Conservation (phyloP, 768 basidiomycete genomes). For the Pilatotrama ljubarskyi region DNA sequence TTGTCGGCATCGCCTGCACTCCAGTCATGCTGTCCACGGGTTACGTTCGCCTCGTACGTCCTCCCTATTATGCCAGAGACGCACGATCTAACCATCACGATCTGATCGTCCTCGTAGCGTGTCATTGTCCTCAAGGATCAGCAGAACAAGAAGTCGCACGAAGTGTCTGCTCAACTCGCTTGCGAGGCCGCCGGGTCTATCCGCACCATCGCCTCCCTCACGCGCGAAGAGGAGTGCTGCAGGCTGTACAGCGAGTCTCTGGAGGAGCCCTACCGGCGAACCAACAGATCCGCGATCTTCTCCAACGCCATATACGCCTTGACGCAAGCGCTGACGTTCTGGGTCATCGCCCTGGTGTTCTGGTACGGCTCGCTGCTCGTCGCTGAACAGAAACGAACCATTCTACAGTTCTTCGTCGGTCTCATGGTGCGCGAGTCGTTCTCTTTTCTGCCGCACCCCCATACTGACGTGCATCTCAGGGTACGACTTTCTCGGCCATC, state of each 20-base stretch:
- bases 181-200: constrained; percentile 91
- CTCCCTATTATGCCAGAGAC: background rate
- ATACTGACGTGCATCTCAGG: constrained; percentile 37
- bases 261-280: constrained; percentile 64
- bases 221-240: constrained; percentile 79
- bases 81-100: background rate
- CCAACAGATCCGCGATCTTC: constrained; percentile 63
- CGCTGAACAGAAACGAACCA: constrained; percentile 50
- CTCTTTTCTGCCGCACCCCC: background rate
- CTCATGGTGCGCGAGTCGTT: constrained; percentile 58
- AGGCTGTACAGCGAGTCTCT: constrained; percentile 65
- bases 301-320: constrained; percentile 67
- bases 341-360: constrained; percentile 80
- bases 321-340: constrained; percentile 76
- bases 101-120: constrained; percentile 37
- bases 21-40: constrained; percentile 73
- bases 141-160: constrained; percentile 76
- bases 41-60: constrained; percentile 77
- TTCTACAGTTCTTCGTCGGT: constrained; percentile 75
- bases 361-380: constrained; percentile 72
- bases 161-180: constrained; percentile 82
- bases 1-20: constrained; percentile 80
- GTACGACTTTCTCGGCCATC: constrained; percentile 74
- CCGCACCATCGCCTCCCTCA: constrained; percentile 85
- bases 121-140: constrained; percentile 89